Conservation (phyloP, 306 rosid genomes). For the Rubus parviflorus region DNA sequence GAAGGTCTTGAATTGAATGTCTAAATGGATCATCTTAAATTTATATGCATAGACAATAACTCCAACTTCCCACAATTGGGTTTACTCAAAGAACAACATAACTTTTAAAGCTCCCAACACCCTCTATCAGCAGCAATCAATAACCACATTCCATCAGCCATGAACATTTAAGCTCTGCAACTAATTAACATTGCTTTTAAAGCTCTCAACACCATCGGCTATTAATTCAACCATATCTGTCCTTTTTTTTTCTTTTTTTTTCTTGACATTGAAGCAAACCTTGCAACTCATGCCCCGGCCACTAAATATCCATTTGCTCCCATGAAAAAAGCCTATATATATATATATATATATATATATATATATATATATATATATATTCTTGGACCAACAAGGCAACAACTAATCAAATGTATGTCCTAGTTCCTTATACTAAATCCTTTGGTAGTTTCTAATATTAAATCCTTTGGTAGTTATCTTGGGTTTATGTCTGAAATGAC, state of each 20-base stretch:
- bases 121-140: conserved; percentile 50
- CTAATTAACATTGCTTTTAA: conserved; percentile 31
- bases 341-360: background rate
- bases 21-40: conserved; percentile 31
- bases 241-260: conserved; percentile 4
- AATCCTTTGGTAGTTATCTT: background rate
- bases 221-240: conserved; percentile 40
- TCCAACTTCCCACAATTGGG: conserved; percentile 64
- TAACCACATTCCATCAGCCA: conserved; percentile 39
- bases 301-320: conserved; percentile 11
- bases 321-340: background rate
- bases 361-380: background rate
- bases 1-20: conserved; percentile 55
- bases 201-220: conserved; percentile 47
- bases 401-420: background rate
- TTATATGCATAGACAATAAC: conserved; percentile 51
- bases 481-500: background rate
- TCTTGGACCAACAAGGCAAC: conserved; percentile 17
- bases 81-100: conserved; percentile 45
- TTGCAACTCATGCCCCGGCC: background rate
- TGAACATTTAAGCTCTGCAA: conserved; percentile 40
- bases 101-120: conserved; percentile 74
- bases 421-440: background rate
- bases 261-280: background rate
- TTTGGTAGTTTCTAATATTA: background rate